Conservation (phyloP, 805 yeast species). For the Metschnikowia colocasiae region DNA sequence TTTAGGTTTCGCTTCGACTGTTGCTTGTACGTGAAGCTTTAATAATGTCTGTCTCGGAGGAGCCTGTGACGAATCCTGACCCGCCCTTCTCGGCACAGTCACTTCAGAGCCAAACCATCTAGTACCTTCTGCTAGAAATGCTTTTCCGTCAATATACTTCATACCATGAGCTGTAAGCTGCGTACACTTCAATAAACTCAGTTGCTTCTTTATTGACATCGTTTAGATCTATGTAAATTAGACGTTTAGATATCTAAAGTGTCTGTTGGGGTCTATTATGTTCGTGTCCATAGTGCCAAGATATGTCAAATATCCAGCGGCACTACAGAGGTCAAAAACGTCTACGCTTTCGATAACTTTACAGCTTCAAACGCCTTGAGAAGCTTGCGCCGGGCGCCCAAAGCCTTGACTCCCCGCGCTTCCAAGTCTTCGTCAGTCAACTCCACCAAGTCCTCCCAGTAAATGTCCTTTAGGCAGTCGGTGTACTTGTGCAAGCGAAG, state of each 20-base stretch:
- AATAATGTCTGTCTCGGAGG: neutral
- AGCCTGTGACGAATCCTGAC: neutral
- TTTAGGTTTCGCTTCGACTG: slow-evolving; percentile 8
- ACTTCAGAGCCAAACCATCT: neutral
- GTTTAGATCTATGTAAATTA: neutral
- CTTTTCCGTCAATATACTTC: neutral
- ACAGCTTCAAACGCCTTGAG: slow-evolving; percentile 88
- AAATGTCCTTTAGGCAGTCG: slow-evolving; percentile 65
- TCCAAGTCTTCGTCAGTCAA: slow-evolving; percentile 68
- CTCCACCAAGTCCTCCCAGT: slow-evolving; percentile 77
- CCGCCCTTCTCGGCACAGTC: neutral
- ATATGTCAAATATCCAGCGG: slow-evolving; percentile 9
- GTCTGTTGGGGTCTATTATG: slow-evolving; percentile 1
- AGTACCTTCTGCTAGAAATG: neutral
- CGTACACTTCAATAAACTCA: neutral
- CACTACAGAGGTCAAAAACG: slow-evolving; percentile 4
- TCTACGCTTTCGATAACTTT: slow-evolving; percentile 26
- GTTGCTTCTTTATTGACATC: neutral
- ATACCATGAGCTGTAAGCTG: neutral
- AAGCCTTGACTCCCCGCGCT: slow-evolving; percentile 80
- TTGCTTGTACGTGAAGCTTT: neutral
- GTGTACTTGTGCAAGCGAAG: slow-evolving; percentile 93
- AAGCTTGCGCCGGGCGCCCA: slow-evolving; percentile 93
- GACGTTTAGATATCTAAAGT: neutral
- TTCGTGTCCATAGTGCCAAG: slow-evolving; percentile 2